Evolutionary conservation across 768 basidiomycete species (phyloP).

Genomic region (Serendipita sp.): DNA sequence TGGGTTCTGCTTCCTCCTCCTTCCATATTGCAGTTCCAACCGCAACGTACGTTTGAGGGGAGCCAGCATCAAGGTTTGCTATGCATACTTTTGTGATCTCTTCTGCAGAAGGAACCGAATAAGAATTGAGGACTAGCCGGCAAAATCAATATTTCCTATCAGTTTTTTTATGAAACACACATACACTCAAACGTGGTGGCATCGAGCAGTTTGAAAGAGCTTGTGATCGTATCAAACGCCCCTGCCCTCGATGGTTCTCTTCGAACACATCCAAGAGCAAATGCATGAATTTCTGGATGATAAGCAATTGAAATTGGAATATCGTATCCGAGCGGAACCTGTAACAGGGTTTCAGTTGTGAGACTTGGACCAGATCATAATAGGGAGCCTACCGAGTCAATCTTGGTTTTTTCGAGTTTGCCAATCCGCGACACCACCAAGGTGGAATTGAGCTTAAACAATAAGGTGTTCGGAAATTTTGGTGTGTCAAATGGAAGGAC

Average conservation of each 20-base stretch:
- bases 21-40: slow-evolving; percentile 26
- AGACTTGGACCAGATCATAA: neutral
- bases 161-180: slow-evolving; percentile 16
- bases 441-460: slow-evolving; percentile 38
- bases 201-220: slow-evolving; percentile 53
- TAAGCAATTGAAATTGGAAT: slow-evolving; percentile 56
- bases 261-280: slow-evolving; percentile 52
- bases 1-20: slow-evolving; percentile 21
- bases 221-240: slow-evolving; percentile 29
- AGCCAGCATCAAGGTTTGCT: slow-evolving; percentile 16
- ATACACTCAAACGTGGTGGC: slow-evolving; percentile 47
- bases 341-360: neutral
- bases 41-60: slow-evolving; percentile 18
- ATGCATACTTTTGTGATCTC: slow-evolving; percentile 42
- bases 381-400: slow-evolving; percentile 45
- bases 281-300: slow-evolving; percentile 34
- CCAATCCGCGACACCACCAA: slow-evolving; percentile 51
- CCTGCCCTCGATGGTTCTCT: slow-evolving; percentile 39
- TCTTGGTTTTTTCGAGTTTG: slow-evolving; percentile 63
- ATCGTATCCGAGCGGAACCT: slow-evolving; percentile 60
- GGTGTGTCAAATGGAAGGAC: slow-evolving; percentile 34
- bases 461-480: slow-evolving; percentile 36
- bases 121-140: neutral
- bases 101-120: slow-evolving; percentile 32
- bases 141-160: neutral